Conservation (phyloP, 352 stramenopile genomes). For the Peronospora belbahrii region DNA sequence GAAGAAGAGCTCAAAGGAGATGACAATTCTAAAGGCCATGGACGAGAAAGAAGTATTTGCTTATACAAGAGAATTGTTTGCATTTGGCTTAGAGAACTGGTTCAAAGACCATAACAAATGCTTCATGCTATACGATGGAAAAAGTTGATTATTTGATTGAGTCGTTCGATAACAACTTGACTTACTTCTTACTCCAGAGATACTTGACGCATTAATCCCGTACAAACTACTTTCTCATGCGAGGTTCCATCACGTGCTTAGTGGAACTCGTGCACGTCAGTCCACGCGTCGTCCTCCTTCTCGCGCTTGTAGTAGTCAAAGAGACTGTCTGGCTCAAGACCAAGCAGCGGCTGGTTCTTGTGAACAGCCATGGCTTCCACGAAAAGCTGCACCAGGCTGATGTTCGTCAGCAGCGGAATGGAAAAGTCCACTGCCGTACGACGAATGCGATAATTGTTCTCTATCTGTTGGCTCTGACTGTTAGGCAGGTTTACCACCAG, state of each 20-base stretch:
- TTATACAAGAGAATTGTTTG: conserved; percentile 40
- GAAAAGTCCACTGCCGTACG: conserved; percentile 90
- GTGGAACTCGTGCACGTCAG: conserved; percentile 93
- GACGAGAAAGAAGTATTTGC: conserved; percentile 17
- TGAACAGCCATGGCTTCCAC: conserved; percentile 89
- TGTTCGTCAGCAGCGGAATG: conserved; percentile 89
- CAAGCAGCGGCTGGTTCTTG: conserved; percentile 88
- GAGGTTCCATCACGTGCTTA: conserved; percentile 37
- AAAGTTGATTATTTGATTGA: background rate
- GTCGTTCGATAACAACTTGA: conserved; percentile 17
- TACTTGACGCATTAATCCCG: conserved; percentile 15
- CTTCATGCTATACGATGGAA: conserved; percentile 9
- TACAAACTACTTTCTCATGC: conserved; percentile 7
- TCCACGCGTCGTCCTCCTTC: conserved; percentile 89
- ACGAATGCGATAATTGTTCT: conserved; percentile 92
- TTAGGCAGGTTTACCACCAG: conserved; percentile 91
- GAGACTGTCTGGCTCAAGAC: conserved; percentile 91
- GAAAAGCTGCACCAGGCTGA: conserved; percentile 89
- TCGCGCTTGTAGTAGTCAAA: conserved; percentile 98
- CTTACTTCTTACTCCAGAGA: conserved; percentile 17
- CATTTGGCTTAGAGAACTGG: conserved; percentile 46
- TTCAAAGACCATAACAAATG: conserved; percentile 32
- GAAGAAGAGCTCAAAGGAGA: conserved; percentile 32
- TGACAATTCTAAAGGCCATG: conserved; percentile 32
- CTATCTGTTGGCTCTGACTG: conserved; percentile 75